Base-by-base conservation (phyloP, 1,139 yeast species). In the Debaryomyces nepalensis region DNA sequence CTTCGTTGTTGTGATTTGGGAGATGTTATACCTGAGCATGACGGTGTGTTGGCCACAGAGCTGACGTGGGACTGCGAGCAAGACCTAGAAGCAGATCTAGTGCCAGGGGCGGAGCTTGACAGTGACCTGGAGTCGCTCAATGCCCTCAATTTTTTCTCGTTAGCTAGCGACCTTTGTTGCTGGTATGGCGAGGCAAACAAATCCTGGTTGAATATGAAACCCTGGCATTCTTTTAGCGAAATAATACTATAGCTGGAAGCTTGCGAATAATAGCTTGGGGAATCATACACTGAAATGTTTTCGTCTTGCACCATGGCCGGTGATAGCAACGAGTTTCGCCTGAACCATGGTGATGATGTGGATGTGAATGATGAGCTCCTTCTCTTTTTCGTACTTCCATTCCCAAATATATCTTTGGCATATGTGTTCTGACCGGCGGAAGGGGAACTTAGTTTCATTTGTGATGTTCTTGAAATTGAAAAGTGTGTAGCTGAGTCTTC, bases 151-250 rank as follows among this genome's bases (percentile, higher is more conserved):
- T 59, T 66, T 40, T 61, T 55, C 44, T 73, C 80, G 42, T 64
- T 70, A 1, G 75, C 66, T 3, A 69, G 49, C 0, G 81, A 73
- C 39, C 75, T 59, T 54, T 71, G 77, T 51, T 82, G 89, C 50
- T 81, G 86, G 55, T 78, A 81, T 6, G 82, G 79, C 6, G 83
- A 73, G 7, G 87, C 89, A 69, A 84, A 84, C 44, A 84, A 64
- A 53, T 83, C 88, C 53, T 83, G 89, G 59, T 85, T 85, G 75
- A 87, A 85, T 14, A 79, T 65, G 54, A 84, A 85, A 4, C 93
- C 93, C 57, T 85, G 91, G 37, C 83, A 73, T 55, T 84, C 88
- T 39, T 74, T 75, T 26, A 85, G 65, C 26, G 81, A 75, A 35
- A 75, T 70, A 11, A 73, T 68, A 43, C 64, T 70, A 47, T 66